Evolutionary conservation across 129 eudicot species (phyloP), one percentile per base, ranked within the genome.

Genomic region (Helichrysum umbraculigerum): DNA sequence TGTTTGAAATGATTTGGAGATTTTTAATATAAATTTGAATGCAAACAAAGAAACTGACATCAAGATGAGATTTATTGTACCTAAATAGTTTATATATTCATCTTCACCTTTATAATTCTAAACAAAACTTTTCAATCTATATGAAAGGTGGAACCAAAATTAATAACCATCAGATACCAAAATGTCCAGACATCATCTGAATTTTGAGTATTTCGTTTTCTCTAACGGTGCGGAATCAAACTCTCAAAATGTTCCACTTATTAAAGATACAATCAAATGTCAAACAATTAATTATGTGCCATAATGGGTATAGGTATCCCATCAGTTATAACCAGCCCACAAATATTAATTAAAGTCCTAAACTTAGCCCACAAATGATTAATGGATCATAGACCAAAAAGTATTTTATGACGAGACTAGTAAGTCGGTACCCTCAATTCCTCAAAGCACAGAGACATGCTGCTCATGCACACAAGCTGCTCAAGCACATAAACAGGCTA

Each of bases 41-140:
- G n/a, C n/a, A n/a, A n/a, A n/a, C 16, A 64, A 64, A 64, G 19
- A 12, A 17, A 6, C 51, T 12, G 6, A 16, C n/a, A 44, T 50
- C 2, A 4, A 57, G 10, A 67, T 68, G 65, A 17, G 22, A 65
- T 28, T 68, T 17, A 28, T 57, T 67, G 19, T 68, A 68, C 60
- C 58, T 25, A 42, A 32, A 78, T 20, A 51, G 51, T 42, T n/a
- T n/a, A 41, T 21, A 60, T 71, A 69, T 60, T 42, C 63, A 58
- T 22, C 78, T 63, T 50, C 30, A 35, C 72, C 57, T 41, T 29
- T 37, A 79, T 64, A 71, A 51, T 9, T 21, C 58, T 42, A 35
- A 77, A 77, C 81, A 78, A 78, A 78, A 68, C 7, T 77, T 56
- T 56, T 56, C 62, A 28, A 19, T 2, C 19, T 56, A 29, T 4